Percentiles rank a stretch among this genome's conserved stretches.
Evolutionary conservation across 495 filamentous ascomycete species (phyloP).

Genomic region (Penicillium riverlandense): DNA sequence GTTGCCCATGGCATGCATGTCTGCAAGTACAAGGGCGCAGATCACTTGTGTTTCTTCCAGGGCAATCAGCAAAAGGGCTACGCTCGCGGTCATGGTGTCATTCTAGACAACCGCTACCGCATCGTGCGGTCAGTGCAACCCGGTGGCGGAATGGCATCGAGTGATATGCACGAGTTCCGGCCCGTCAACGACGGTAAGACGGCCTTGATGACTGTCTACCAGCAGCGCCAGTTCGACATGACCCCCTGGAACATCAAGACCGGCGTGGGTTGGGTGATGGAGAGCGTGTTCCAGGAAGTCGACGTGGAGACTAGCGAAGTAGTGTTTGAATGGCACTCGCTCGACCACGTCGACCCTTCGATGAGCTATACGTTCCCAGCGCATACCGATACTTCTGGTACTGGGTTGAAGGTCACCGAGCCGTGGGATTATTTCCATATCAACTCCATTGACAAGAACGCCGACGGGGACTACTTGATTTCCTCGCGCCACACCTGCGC

Average conservation of each 20-base stretch:
- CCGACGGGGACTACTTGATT: constrained; percentile 50
- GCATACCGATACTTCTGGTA: constrained; percentile 41
- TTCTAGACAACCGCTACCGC: constrained; percentile 43
- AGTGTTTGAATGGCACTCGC: constrained; percentile 46
- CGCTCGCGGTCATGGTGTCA: constrained; percentile 46
- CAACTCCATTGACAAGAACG: constrained; percentile 55
- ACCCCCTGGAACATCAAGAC: constrained; percentile 41
- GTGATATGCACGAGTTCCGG: constrained; percentile 47
- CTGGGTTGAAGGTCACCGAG: constrained; percentile 32
- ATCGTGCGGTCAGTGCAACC: constrained; percentile 39
- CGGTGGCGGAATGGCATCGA: constrained; percentile 39
- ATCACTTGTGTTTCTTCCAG: constrained; percentile 49
- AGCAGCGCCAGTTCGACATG: constrained; percentile 47
- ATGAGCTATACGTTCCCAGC: constrained; percentile 35
- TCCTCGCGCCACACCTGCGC: constrained; percentile 52
- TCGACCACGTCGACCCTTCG: constrained; percentile 44
- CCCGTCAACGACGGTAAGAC: constrained; percentile 41
- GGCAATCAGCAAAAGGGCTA: constrained; percentile 48
- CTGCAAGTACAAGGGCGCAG: constrained; percentile 35
- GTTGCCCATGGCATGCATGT: constrained; percentile 38
- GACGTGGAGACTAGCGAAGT: constrained; percentile 43
- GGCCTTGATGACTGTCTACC: constrained; percentile 49
- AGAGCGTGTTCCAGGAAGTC: constrained; percentile 44
- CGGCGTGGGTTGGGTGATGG: constrained; percentile 43
- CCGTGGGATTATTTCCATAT: constrained; percentile 63